Evolutionary conservation across 768 basidiomycete species (phyloP).

Genomic region (Leucocoprinus sp.): DNA sequence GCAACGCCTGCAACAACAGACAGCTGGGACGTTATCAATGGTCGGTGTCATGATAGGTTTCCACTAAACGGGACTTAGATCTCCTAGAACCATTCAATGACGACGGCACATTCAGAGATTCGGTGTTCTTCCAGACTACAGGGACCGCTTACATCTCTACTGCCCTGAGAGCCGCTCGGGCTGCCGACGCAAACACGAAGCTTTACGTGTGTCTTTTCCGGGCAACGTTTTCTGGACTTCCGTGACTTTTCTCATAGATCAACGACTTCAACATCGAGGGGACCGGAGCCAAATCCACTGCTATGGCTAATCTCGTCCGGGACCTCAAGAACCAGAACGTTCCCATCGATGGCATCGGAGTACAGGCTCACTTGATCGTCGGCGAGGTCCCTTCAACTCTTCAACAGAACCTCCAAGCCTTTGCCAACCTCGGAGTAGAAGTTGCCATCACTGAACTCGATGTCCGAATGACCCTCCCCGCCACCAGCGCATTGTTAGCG

Average conservation of each 20-base stretch:
- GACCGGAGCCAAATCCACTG: slow-evolving; percentile 44
- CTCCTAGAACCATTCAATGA: slow-evolving; percentile 47
- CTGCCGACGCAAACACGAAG: slow-evolving; percentile 47
- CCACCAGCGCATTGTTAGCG: slow-evolving; percentile 34
- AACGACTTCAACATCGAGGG: slow-evolving; percentile 36
- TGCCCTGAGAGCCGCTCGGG: slow-evolving; percentile 43
- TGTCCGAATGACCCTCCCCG: slow-evolving; percentile 47
- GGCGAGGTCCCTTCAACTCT: slow-evolving; percentile 43
- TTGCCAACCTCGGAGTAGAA: slow-evolving; percentile 52
- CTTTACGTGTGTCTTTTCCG: slow-evolving; percentile 37
- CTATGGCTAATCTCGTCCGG: slow-evolving; percentile 43
- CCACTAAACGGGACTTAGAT: neutral
- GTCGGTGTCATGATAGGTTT: slow-evolving; percentile 11
- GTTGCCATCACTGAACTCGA: slow-evolving; percentile 62
- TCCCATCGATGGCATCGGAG: slow-evolving; percentile 51
- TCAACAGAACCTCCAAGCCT: slow-evolving; percentile 37
- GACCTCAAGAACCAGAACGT: slow-evolving; percentile 33
- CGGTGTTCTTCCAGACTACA: slow-evolving; percentile 45
- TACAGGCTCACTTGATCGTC: slow-evolving; percentile 51
- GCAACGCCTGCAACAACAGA: slow-evolving; percentile 21
- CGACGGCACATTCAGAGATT: slow-evolving; percentile 46
- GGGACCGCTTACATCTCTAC: slow-evolving; percentile 40
- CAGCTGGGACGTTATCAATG: slow-evolving; percentile 48
- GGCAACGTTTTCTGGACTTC: slow-evolving; percentile 30
- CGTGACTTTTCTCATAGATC: slow-evolving; percentile 16